These are phyloP conservation scores for Pseudogymnoascus sp. DNA, from an alignment of 2,329 filamentous ascomycete genomes.

Conservation along the genomic window DNA sequence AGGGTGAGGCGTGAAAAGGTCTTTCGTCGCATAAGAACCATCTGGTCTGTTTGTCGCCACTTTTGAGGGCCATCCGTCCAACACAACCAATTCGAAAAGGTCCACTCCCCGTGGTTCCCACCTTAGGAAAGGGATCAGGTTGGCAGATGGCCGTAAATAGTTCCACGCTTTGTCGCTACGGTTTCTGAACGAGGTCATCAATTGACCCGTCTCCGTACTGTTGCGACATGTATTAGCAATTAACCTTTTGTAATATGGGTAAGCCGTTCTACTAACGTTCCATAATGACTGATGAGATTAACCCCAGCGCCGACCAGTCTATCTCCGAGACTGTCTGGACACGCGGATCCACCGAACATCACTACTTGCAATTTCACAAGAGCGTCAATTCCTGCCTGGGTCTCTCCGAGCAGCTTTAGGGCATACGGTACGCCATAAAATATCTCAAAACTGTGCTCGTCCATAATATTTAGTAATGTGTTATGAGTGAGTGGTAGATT, in stretches of 20 bases:
- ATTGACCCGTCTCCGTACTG: conserved; percentile 32
- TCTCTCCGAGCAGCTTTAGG: conserved; percentile 53
- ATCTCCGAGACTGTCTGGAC: conserved; percentile 51
- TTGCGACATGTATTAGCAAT: neutral
- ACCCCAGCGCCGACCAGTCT: conserved; percentile 43
- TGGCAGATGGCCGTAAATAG: conserved; percentile 6
- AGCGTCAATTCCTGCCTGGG: conserved; percentile 41
- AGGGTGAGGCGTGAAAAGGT: conserved; percentile 36
- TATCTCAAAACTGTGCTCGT: conserved; percentile 38
- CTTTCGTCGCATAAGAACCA: conserved; percentile 36
- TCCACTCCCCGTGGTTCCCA: neutral
- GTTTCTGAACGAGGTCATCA: conserved; percentile 29
- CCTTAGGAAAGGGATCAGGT: neutral
- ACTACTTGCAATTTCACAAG: conserved; percentile 42
- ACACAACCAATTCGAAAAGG: neutral
- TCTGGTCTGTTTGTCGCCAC: conserved; percentile 32
- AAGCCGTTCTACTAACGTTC: conserved; percentile 35
- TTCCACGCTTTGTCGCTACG: conserved; percentile 38
- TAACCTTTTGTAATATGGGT: neutral
- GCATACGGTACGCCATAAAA: conserved; percentile 57
- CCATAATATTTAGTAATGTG: conserved; percentile 38
- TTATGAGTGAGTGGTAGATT: conserved; percentile 44
- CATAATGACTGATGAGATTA: conserved; percentile 47
- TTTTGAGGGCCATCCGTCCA: conserved; percentile 32
- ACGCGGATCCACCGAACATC: conserved; percentile 48